Conservation (phyloP, 305 asterid species). For the Coffea humblotiana region DNA sequence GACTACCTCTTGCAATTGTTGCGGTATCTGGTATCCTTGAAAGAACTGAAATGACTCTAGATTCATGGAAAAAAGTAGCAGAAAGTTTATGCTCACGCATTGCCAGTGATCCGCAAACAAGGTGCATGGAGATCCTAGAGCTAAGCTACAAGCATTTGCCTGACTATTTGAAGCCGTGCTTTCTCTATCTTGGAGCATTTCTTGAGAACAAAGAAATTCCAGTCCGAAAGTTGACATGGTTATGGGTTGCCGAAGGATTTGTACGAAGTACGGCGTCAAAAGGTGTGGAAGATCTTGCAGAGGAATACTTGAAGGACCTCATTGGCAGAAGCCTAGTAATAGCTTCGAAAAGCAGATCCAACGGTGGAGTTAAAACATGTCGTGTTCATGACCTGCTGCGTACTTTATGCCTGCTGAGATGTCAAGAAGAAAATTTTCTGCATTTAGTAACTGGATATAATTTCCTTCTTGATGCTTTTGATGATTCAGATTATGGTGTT, state of each 20-base stretch:
- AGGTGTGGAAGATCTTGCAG: background rate
- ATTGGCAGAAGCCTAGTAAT: constrained; percentile 14
- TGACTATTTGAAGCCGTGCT: background rate
- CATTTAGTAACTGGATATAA: background rate
- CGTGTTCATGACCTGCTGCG: constrained; percentile 18
- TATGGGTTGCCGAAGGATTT: constrained; percentile 14
- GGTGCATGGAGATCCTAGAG: background rate
- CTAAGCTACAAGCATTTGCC: constrained; percentile 11
- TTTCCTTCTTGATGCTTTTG: background rate
- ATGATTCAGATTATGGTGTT: constrained; percentile 9
- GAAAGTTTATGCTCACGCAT: constrained; percentile 9
- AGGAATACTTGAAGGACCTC: too few species aligned
- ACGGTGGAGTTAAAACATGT: constrained; percentile 16
- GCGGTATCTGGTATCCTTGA: background rate
- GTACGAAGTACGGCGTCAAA: background rate
- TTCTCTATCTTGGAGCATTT: background rate
- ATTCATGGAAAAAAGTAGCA: constrained; percentile 2
- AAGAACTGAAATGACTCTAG: background rate
- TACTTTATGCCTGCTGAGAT: constrained; percentile 7
- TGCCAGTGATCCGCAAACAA: constrained; percentile 1
- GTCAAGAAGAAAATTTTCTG: constrained; percentile 2
- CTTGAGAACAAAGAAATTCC: constrained; percentile 5
- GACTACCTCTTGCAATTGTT: background rate
- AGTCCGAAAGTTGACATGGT: background rate
- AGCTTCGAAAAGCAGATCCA: constrained; percentile 1